Conservation (phyloP, 2,329 filamentous ascomycete species). For the Trichothecium roseum region DNA sequence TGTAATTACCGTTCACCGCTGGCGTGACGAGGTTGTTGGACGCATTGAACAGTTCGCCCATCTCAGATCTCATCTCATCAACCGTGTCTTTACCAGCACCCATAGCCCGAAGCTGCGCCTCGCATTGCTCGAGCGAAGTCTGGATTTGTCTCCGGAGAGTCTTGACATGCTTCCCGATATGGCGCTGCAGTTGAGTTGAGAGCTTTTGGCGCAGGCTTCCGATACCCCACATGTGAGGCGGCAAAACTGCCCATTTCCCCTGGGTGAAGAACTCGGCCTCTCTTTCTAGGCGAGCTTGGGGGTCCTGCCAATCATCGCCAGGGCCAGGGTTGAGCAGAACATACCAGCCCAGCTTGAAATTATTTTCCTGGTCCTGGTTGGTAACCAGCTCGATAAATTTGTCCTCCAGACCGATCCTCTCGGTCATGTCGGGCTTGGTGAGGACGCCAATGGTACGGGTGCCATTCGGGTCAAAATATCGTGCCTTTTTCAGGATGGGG, state of each 20-base stretch:
- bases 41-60: constrained; percentile 40
- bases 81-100: constrained; percentile 40
- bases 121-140: constrained; percentile 35
- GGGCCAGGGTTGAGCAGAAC: constrained; percentile 39
- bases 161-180: constrained; percentile 42
- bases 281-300: constrained; percentile 28
- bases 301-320: constrained; percentile 30
- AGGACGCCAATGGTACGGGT: constrained; percentile 40
- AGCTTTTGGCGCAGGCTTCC: constrained; percentile 35
- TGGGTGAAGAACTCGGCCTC: constrained; percentile 39
- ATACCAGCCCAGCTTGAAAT: constrained; percentile 42
- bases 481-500: constrained; percentile 38
- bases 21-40: constrained; percentile 44
- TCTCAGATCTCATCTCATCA: constrained; percentile 42
- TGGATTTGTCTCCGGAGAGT: constrained; percentile 40
- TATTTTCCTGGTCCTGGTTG: constrained; percentile 38
- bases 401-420: constrained; percentile 40
- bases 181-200: constrained; percentile 37
- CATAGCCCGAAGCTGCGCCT: constrained; percentile 37
- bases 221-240: constrained; percentile 36
- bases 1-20: constrained; percentile 44
- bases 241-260: constrained; percentile 37
- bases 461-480: constrained; percentile 37
- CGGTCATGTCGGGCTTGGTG: constrained; percentile 42
- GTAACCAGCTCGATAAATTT: constrained; percentile 43